Conservation (phyloP, 345 rosid genomes). For the Mangifera indica region DNA sequence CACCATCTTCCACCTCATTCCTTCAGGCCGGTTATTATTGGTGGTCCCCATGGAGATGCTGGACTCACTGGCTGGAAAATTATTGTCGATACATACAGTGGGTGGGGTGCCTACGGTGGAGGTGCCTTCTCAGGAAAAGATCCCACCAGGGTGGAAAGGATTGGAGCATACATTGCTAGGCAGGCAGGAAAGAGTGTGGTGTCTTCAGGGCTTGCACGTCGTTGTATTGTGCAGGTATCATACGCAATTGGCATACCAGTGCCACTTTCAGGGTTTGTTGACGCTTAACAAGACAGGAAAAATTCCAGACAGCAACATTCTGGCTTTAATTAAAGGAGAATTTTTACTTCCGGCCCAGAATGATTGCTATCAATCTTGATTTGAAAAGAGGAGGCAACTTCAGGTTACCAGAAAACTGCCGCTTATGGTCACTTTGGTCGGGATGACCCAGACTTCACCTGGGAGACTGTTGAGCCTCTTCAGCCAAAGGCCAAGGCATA, state of each 20-base stretch:
- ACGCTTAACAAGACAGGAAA: constrained; percentile 59
- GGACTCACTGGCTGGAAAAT: constrained; percentile 84
- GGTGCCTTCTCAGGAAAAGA: constrained; percentile 68
- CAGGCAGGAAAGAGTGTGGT: constrained; percentile 82
- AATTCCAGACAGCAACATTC: constrained; percentile 54
- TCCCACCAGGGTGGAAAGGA: constrained; percentile 77
- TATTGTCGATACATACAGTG: constrained; percentile 65
- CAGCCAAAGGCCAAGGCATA: constrained; percentile 52
- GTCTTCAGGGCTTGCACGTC: constrained; percentile 71
- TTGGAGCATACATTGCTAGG: constrained; percentile 74
- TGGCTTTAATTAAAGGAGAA: constrained; percentile 55
- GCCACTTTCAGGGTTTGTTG: constrained; percentile 66
- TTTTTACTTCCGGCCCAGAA: constrained; percentile 77
- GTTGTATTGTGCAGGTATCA: constrained; percentile 74
- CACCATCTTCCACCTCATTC: constrained; percentile 77
- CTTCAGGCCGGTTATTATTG: constrained; percentile 78
- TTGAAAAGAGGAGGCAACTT: constrained; percentile 68
- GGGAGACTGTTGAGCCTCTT: constrained; percentile 69
- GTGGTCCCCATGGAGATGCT: constrained; percentile 86
- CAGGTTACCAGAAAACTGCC: constrained; percentile 75
- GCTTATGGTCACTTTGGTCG: constrained; percentile 78
- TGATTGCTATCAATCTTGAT: constrained; percentile 75
- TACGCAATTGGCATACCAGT: constrained; percentile 74
- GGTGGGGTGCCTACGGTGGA: constrained; percentile 66
- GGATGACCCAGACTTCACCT: constrained; percentile 70